Evolutionary conservation across 2,329 filamentous ascomycete species (phyloP).

Genomic region (Nemania abortiva): DNA sequence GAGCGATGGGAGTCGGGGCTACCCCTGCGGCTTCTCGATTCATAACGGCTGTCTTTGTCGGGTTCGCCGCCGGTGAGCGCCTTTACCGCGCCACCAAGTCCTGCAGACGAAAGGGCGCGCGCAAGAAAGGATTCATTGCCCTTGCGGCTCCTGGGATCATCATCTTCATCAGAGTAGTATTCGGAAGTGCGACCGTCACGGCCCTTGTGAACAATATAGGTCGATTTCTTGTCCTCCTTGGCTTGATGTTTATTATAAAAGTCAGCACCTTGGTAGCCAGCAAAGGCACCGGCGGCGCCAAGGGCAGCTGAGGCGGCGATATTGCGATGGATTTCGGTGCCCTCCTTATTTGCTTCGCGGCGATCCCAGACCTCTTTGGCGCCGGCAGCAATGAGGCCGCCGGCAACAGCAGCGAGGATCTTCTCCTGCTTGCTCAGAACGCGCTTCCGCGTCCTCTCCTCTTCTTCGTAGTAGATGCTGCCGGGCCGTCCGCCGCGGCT

Average conservation of each 20-base stretch:
- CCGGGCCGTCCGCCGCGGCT: conserved; percentile 61
- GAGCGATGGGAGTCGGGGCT: conserved; percentile 65
- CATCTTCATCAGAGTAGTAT: conserved; percentile 70
- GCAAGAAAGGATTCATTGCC: conserved; percentile 74
- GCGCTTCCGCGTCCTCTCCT: conserved; percentile 64
- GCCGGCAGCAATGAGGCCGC: conserved; percentile 72
- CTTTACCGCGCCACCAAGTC: conserved; percentile 71
- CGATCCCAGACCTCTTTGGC: conserved; percentile 76
- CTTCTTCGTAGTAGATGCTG: conserved; percentile 68
- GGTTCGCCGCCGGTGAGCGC: conserved; percentile 65
- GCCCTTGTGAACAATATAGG: conserved; percentile 65
- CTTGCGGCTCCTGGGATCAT: conserved; percentile 66
- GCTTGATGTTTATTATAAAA: conserved; percentile 70
- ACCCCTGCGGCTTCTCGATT: conserved; percentile 54
- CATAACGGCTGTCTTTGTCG: conserved; percentile 56
- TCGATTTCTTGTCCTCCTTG: conserved; percentile 68
- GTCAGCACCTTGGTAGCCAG: conserved; percentile 73
- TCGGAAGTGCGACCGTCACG: conserved; percentile 65
- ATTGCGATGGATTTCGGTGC: conserved; percentile 66
- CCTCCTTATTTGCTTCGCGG: conserved; percentile 66
- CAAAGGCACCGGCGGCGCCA: conserved; percentile 73
- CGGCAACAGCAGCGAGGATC: conserved; percentile 74
- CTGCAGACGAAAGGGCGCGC: conserved; percentile 71
- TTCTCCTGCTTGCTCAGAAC: conserved; percentile 73
- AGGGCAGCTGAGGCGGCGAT: conserved; percentile 70